Evolutionary conservation across 2,329 filamentous ascomycete species (phyloP), one percentile per base, ranked within the genome.

Genomic region (Pseudogymnoascus sp.): DNA sequence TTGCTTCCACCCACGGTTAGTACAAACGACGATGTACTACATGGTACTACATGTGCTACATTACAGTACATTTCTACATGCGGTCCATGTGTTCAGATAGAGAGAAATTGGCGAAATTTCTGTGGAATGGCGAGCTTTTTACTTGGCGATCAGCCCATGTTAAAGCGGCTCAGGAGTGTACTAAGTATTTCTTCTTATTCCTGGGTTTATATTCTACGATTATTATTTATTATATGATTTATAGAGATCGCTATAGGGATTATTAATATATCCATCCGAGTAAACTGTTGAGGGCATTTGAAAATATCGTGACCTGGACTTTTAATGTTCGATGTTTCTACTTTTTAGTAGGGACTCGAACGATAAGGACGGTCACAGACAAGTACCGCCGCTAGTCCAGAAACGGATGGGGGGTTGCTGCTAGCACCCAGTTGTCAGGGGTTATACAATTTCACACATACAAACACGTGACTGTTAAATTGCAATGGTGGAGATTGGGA

Each of bases 41-140:
- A 52, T 31, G 45, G 21, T 28, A 6, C 23, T 16, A 52, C 43
- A 52, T 16, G 21, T 28, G 12, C 23, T 16, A 52, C 43, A 52
- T 16, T 55, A 55, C 25, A 43, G 18, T 43, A 43, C 40, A 21
- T 31, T 55, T 33, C 49, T 55, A 55, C 49, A 55, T 55, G 45
- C 45, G 45, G 45, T 18, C 45, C 25, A 55, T 18, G 45, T 55
- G 45, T 33, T 55, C 25, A 31, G 28, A 18, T 33, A 55, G 9
- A 33, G 49, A 33, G 49, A 55, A 55, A 55, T 55, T 55, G 49
- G 49, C 45, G 45, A 52, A 52, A 52, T 33, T 52, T 52, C 16
- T 8, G 25, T 52, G 45, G 45, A 33, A 52, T 52, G 45, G 45
- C 49, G 49, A 55, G 49, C 14, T 55, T 55, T 16, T 52, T 55